phyloP scores from a whole-genome alignment of 2,329 filamentous ascomycete genomes.

The Mycogone perniciosa region DNA sequence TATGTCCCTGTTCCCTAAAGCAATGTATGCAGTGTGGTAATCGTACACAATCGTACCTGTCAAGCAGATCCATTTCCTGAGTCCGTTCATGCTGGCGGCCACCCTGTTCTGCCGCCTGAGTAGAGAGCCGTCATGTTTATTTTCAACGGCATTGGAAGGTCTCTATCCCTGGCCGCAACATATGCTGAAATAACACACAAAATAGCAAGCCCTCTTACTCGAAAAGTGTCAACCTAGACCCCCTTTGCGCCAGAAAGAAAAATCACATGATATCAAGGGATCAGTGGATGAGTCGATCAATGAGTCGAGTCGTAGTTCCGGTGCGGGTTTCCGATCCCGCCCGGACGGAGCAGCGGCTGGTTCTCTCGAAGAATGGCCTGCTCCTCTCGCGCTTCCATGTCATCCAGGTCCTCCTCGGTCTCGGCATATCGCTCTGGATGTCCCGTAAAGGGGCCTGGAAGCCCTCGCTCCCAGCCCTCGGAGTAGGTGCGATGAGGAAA shows the following conservation, averaged over 20 bases:
- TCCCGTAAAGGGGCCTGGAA: constrained; percentile 45
- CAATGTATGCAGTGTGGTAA: too few relatives aligned
- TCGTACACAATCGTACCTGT: too few relatives aligned
- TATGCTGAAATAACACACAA: too few relatives aligned
- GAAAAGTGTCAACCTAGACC: not conserved
- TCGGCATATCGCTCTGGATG: constrained; percentile 47
- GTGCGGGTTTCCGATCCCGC: constrained; percentile 42
- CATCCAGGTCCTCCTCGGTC: constrained; percentile 45
- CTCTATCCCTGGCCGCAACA: too few relatives aligned
- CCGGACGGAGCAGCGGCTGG: constrained; percentile 43
- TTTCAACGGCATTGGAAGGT: too few relatives aligned
- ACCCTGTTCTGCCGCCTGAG: too few relatives aligned
- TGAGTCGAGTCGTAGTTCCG: constrained; percentile 32
- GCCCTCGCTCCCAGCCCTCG: constrained; percentile 44
- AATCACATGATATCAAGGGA: not conserved
- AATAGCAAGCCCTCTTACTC: too few relatives aligned
- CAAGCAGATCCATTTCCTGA: too few relatives aligned
- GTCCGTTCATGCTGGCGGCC: too few relatives aligned
- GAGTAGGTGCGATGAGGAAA: constrained; percentile 40
- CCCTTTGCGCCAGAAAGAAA: not conserved
- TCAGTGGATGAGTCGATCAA: not conserved
- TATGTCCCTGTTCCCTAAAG: too few relatives aligned
- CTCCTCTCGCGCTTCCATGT: constrained; percentile 45
- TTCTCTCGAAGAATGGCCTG: constrained; percentile 44
- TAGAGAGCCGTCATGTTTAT: too few relatives aligned